Evolutionary conservation across 768 basidiomycete species (phyloP), one percentile per base, ranked within the genome.

Genomic region (Phaeotremella skinneri): DNA sequence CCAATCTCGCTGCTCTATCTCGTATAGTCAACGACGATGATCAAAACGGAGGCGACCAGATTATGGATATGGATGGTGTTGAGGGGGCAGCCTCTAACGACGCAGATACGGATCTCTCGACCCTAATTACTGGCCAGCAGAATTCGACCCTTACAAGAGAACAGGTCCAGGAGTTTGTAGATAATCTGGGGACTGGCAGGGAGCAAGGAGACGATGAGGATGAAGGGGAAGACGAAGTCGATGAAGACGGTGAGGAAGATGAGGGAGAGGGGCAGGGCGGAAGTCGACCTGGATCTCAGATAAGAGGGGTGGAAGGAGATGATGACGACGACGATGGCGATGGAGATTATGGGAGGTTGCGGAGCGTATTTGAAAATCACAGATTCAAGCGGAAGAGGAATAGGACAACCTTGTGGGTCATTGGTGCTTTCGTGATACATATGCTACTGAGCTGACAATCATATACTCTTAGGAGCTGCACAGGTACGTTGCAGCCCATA

Each of bases 371-470:
- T 37, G 55, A 58, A 43, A 53, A 62, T 42, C 57, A 62, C 13
- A 67, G 64, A 41, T 55, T 51, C 54, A 71, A 68, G 55, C 43
- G 72, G 52, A 71, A 66, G 39, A 52, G 74, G 56, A 70, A 72
- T 61, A 53, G 73, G 42, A 66, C 68, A 23, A 57, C 61, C 0
- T 50, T 75, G 72, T 71, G 56, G 70, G 70, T 66, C 23, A 13
- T 23, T n/a, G n/a, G n/a, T n/a, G n/a, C 21, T 45, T 45, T 13
- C 43, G 17, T 37, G 34, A 37, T 7, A 37, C 7, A 17, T 17
- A 37, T 7, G 7, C 9, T 7, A 37, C 23, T 20, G 13, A 45
- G 6, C 7, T 14, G 13, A 14, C 13, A 45, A 7, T 45, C 13
- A 45, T 45, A 6, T 45, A 11, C 6, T 2, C 25, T 21, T 43